Conservation (phyloP, 2,329 filamentous ascomycete species). For the Pseudopyrenochaeta lycopersici region DNA sequence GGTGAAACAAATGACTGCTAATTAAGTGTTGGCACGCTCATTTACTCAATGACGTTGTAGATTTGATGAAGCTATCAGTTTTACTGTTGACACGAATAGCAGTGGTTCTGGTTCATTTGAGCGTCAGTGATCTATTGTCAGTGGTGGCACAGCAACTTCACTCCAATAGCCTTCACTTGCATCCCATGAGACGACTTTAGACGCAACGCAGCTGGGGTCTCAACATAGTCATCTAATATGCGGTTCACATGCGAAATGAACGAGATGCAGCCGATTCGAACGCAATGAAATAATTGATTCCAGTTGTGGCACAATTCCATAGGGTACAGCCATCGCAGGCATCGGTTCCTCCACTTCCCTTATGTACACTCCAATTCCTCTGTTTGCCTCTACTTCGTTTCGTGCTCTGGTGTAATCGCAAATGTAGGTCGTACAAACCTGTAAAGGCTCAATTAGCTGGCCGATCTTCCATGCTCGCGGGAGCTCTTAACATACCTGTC, state of each 20-base stretch:
- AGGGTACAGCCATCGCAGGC: slow-evolving; percentile 4
- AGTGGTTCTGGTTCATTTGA: too few relatives aligned
- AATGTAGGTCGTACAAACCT: slow-evolving; percentile 77
- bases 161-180: too few relatives aligned
- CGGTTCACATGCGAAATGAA: neutral
- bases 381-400: slow-evolving; percentile 61
- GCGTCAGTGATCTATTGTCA: too few relatives aligned
- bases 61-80: too few relatives aligned
- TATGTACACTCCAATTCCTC: slow-evolving; percentile 17
- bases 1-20: too few relatives aligned
- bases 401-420: slow-evolving; percentile 72
- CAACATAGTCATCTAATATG: neutral
- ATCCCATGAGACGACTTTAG: too few relatives aligned
- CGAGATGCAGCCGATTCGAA: neutral
- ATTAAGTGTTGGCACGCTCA: too few relatives aligned
- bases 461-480: neutral
- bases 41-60: too few relatives aligned
- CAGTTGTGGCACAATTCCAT: slow-evolving; percentile 8
- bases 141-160: too few relatives aligned
- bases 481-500: slow-evolving; percentile 72
- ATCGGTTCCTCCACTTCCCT: slow-evolving; percentile 1
- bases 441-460: slow-evolving; percentile 14
- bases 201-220: too few relatives aligned
- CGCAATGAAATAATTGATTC: slow-evolving; percentile 19
- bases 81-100: too few relatives aligned